Evolutionary conservation across 2,329 filamentous ascomycete genomes (phyloP), one percentile per base, ranked within the genome.

Genomic region (Drechslerella coelobrocha): DNA sequence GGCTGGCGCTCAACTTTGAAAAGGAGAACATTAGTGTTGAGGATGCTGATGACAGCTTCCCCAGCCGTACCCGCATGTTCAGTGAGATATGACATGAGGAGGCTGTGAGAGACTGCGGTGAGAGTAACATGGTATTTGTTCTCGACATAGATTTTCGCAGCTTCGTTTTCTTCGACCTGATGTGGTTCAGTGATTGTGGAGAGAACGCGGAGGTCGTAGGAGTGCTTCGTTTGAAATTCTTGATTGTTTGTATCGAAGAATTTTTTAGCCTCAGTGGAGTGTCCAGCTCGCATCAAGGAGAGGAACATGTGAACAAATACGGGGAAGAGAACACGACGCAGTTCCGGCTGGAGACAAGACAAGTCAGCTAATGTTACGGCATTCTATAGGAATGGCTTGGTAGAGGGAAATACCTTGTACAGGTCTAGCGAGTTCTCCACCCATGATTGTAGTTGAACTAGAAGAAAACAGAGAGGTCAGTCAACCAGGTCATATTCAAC

Each of bases 241-340:
- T 87, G 76, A 90, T 87, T 2, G 84, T 82, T 26, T 3, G 72
- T 54, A 23, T 85, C 84, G 72, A 95, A 87, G 77, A 96, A 93
- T 1, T 84, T 81, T 74, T 89, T 87, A 12, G 88, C 87, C 66
- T 96, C 91, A 39, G 85, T 85, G 1, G 85, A 81, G 75, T 89
- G 92, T 73, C 86, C 87, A 68, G 91, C 86, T 31, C 83, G 83
- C 26, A 95, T 84, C 61, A 97, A 84, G 63, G 91, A 88, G 24
- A 99, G 82, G 77, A 90, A 97, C 0, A 91, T 94, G 79, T 99
- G 96, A 54, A 97, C 90, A 76, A 97, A 97, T 0, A 95, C 81
- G 0, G 94, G 94, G 92, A 94, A 99, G 14, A 96, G 81, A 2
- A 97, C 82, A 74, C 95, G 92, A 66, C 86, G 85, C 2, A 99